A percentile compares a stretch with the other conserved stretches of the same genome.
Conservation (phyloP, 139 green algal species). For the Medakamo hakoo region DNA sequence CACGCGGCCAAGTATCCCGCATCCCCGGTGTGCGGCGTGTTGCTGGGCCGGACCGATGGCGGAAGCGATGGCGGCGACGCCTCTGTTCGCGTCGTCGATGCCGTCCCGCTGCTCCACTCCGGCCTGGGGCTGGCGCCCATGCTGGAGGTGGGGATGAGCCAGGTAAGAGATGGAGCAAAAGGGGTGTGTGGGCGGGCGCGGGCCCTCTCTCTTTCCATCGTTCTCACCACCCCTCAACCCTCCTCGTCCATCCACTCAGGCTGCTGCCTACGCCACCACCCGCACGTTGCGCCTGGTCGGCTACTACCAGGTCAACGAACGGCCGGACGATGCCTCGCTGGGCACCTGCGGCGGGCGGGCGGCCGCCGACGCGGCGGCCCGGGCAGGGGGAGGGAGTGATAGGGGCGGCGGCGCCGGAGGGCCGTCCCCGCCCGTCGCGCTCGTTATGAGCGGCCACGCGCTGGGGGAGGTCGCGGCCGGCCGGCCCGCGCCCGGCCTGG, state of each 20-base stretch:
- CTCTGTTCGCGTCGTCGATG: background rate
- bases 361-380: background rate
- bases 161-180: background rate
- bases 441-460: background rate
- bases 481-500: too few species aligned
- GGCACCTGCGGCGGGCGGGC: background rate
- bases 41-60: background rate
- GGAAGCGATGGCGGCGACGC: background rate
- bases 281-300: background rate
- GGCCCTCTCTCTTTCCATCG: too few species aligned
- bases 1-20: background rate
- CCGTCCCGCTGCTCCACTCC: background rate
- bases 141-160: background rate
- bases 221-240: too few species aligned
- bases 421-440: too few species aligned
- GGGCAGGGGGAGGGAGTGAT: too few species aligned
- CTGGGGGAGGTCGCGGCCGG: background rate
- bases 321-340: background rate
- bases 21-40: background rate
- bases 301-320: background rate
- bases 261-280: background rate
- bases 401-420: too few species aligned
- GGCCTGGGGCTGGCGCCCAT: background rate
- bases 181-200: too few species aligned
- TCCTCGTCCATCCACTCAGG: background rate